Evolutionary conservation across 2,329 filamentous ascomycete species (phyloP), one percentile per base, ranked within the genome.

Genomic region (Leptoxyphium fumago): DNA sequence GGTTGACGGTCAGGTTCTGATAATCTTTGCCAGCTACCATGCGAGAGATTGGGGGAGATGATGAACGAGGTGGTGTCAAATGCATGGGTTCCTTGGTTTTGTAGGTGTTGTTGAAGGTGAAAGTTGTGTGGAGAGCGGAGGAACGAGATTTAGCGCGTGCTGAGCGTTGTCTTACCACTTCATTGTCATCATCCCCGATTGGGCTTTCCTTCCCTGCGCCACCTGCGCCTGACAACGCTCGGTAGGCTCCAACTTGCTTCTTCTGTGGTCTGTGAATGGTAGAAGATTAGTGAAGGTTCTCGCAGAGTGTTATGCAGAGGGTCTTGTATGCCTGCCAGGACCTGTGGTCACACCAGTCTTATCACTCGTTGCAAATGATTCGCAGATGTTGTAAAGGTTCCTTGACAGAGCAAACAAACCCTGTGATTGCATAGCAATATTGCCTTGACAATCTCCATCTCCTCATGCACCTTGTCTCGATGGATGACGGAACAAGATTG

Each of bases 191-290:
- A 63, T 73, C 76, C 58, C 71, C 70, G 55, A 73, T 65, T 52
- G 78, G 76, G 59, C 74, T 75, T 62, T 71, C 74, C 52, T 75
- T 71, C 63, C 80, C 54, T 56, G 55, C 79, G 62, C 77, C 78
- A 67, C 72, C 72, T 53, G 70, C 65, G 55, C 77, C 75, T 58
- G 80, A 74, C 59, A 84, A 71, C 55, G 81, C 82, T 60, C 79
- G 80, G 53, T 78, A 74, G 51, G 77, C 75, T 53, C 78, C 75
- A 48, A 72, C 71, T 62, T 80, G 82, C 67, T 82, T 85, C 68
- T 88, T 88, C 62, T 81, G 73, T 39, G 83, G 83, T 52, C 83
- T 88, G 59, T 46, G 50, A 54, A 57, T 50, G 43, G 43, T 43
- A 32, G 32, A 39, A 30, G 38, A 52, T 59, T 48, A 58, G 55